Conservation (phyloP, 2,329 filamentous ascomycete species). For the Alternaria burnsii region DNA sequence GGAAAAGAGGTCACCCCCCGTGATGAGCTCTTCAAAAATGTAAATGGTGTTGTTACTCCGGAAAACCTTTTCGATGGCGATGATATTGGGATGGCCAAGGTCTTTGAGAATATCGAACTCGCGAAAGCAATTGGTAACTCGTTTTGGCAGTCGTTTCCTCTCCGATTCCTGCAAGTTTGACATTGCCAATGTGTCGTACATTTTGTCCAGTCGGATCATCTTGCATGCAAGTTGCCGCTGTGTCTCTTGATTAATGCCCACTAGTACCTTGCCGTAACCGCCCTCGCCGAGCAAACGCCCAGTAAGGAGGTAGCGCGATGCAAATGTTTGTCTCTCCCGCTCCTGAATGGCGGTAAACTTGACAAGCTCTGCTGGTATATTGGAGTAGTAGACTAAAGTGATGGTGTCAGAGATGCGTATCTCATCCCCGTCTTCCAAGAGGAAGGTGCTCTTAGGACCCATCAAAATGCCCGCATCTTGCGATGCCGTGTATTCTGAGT, state of each 20-base stretch:
- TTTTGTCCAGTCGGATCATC: slow-evolving; percentile 61
- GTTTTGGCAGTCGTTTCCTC: slow-evolving; percentile 33
- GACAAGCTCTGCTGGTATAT: slow-evolving; percentile 8
- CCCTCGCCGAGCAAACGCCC: slow-evolving; percentile 63
- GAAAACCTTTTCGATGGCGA: slow-evolving; percentile 65
- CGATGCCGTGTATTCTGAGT: slow-evolving; percentile 30
- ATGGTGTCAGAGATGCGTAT: slow-evolving; percentile 46
- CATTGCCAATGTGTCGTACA: slow-evolving; percentile 19
- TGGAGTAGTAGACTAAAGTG: slow-evolving; percentile 39
- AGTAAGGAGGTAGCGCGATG: slow-evolving; percentile 59
- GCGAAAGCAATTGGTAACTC: slow-evolving; percentile 43
- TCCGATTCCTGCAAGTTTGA: slow-evolving; percentile 14
- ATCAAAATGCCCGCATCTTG: slow-evolving; percentile 41
- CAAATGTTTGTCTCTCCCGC: slow-evolving; percentile 56
- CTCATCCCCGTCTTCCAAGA: slow-evolving; percentile 56
- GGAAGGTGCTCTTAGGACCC: slow-evolving; percentile 47
- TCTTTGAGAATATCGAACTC: slow-evolving; percentile 61
- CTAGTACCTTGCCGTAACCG: slow-evolving; percentile 62
- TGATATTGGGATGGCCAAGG: slow-evolving; percentile 68
- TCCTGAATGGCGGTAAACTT: slow-evolving; percentile 35
- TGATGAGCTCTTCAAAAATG: slow-evolving; percentile 68
- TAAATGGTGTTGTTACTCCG: slow-evolving; percentile 63
- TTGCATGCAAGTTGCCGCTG: slow-evolving; percentile 74
- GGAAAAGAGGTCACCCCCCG: slow-evolving; percentile 68
- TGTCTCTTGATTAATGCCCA: slow-evolving; percentile 62